Conservation (phyloP, 805 yeast species). For the Pichia insulana region DNA sequence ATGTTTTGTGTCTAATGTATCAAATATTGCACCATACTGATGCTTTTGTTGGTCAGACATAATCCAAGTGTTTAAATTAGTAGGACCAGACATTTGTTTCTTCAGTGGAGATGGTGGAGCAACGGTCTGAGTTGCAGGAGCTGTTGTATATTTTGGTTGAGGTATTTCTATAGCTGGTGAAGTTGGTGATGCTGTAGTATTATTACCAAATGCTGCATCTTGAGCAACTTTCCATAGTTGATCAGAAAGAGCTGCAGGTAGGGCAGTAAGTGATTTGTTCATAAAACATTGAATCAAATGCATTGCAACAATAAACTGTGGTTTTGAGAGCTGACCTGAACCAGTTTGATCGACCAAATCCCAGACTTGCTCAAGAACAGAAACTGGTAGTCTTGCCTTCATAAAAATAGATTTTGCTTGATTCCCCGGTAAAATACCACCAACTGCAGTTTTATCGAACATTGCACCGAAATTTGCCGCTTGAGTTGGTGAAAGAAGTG, state of each 20-base stretch:
- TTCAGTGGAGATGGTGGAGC: constrained; percentile 10
- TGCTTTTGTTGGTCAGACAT: constrained; percentile 59
- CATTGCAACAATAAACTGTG: constrained; percentile 89
- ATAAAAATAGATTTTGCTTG: constrained; percentile 78
- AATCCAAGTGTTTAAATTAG: constrained; percentile 41
- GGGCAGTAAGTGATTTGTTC: constrained; percentile 46
- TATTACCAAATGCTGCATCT: neutral
- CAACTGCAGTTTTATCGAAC: constrained; percentile 59
- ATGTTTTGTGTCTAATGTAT: constrained; percentile 59
- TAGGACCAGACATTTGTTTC: constrained; percentile 11
- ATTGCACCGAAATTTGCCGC: constrained; percentile 58
- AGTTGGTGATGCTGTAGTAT: neutral
- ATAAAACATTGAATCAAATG: constrained; percentile 80
- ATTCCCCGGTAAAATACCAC: constrained; percentile 55
- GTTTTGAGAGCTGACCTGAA: constrained; percentile 60
- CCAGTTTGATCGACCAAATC: constrained; percentile 69
- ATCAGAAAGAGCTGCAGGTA: constrained; percentile 27
- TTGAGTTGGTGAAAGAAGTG: constrained; percentile 49
- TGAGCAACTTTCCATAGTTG: constrained; percentile 27
- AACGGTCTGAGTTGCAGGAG: constrained; percentile 12
- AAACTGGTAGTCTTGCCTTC: constrained; percentile 79
- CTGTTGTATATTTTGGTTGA: constrained; percentile 4
- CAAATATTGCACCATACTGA: constrained; percentile 75
- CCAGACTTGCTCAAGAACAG: constrained; percentile 82
- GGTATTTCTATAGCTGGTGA: neutral